phyloP scores from a whole-genome alignment of 2,329 filamentous ascomycete genomes.

The Monosporascus sp. region DNA sequence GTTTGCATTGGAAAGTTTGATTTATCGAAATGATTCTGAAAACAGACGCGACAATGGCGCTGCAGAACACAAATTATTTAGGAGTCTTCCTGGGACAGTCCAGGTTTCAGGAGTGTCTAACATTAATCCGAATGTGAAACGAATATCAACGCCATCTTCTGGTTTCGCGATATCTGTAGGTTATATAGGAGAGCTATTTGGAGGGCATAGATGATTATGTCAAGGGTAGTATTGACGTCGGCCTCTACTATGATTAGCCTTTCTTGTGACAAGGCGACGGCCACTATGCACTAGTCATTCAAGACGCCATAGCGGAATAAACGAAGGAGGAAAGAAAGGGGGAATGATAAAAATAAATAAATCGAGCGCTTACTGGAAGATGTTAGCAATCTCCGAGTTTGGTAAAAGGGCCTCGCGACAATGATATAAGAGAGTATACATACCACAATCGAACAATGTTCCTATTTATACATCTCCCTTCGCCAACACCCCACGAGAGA shows the following conservation, averaged over 20 bases:
- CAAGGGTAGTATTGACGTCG: constrained; percentile 25
- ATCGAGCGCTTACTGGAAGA: too few relatives aligned
- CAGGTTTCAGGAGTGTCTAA: constrained; percentile 6
- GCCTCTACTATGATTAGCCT: not conserved
- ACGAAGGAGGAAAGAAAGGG: too few relatives aligned
- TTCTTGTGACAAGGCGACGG: too few relatives aligned
- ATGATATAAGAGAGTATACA: not conserved
- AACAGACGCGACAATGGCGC: not conserved
- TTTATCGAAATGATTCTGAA: not conserved
- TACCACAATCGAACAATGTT: not conserved
- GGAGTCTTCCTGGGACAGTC: too few relatives aligned
- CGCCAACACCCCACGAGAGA: not conserved
- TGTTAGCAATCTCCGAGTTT: too few relatives aligned
- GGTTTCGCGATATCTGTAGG: constrained; percentile 32
- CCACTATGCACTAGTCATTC: too few relatives aligned
- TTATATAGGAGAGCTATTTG: constrained; percentile 26
- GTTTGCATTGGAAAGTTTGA: not conserved
- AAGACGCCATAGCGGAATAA: too few relatives aligned
- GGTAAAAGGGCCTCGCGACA: too few relatives aligned
- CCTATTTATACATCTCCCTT: not conserved
- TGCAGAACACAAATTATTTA: not conserved
- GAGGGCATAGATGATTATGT: constrained; percentile 22
- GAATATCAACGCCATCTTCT: constrained; percentile 36
- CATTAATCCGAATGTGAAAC: constrained; percentile 32
- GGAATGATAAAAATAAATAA: too few relatives aligned